Conservation (phyloP, 139 green algal genomes). For the Chlorella sp. region DNA sequence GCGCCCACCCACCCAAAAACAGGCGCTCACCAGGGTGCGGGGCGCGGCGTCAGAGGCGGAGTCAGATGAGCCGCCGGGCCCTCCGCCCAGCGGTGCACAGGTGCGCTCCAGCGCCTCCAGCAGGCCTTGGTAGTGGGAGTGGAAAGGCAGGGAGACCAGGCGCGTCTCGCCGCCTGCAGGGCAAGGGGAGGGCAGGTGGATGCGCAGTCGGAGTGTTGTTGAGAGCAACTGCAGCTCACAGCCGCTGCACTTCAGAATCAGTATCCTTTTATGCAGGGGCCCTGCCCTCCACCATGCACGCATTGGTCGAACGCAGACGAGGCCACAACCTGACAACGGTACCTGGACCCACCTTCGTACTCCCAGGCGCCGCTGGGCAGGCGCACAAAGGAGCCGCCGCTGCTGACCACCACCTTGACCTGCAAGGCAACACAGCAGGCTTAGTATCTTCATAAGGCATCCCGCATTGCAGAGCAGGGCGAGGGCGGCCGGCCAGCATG, state of each 20-base stretch:
- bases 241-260: too few species aligned
- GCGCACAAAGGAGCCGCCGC: conserved; percentile 43
- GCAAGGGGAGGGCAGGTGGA: neutral
- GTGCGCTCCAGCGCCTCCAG: conserved; percentile 47
- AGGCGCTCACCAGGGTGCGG: conserved; percentile 3
- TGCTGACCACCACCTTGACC: conserved; percentile 54
- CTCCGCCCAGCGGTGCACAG: neutral
- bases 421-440: conserved; percentile 16
- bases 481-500: too few species aligned
- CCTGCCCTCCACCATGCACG: too few species aligned
- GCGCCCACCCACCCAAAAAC: neutral
- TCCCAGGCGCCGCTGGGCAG: conserved; percentile 29
- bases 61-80: neutral
- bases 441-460: too few species aligned
- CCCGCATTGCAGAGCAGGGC: too few species aligned
- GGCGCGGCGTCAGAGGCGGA: conserved; percentile 1
- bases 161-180: conserved; percentile 69
- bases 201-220: too few species aligned
- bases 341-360: conserved; percentile 45
- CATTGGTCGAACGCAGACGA: too few species aligned
- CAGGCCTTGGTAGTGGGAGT: conserved; percentile 32
- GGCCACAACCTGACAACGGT: too few species aligned
- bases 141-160: conserved; percentile 58
- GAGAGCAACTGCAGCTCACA: too few species aligned
- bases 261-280: neutral